Conservation (phyloP, 495 filamentous ascomycete genomes). For the Neurospora sublineolata region DNA sequence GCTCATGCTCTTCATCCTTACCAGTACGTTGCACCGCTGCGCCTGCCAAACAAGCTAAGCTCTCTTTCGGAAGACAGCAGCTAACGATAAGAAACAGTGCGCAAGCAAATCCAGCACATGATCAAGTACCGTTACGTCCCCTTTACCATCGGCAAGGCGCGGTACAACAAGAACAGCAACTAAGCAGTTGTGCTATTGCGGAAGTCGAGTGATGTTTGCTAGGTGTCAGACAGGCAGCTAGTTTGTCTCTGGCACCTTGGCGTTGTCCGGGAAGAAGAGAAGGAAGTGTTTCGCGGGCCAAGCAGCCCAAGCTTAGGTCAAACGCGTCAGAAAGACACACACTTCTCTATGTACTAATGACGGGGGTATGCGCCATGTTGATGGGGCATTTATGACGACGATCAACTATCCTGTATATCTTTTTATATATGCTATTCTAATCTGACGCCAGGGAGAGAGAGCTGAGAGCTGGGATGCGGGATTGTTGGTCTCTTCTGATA, state of each 20-base stretch:
- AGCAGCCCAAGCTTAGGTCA: too few species aligned
- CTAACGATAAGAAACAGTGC: conserved; percentile 49
- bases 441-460: not conserved
- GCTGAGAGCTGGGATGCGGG: not conserved
- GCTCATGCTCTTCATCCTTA: conserved; percentile 88
- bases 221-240: not conserved
- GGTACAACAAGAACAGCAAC: conserved; percentile 52
- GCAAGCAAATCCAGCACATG: conserved; percentile 99
- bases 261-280: not conserved
- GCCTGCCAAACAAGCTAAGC: too few species aligned
- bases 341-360: not conserved
- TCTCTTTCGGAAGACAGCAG: not conserved
- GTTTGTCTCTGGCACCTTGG: not conserved
- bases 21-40: conserved; percentile 54
- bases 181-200: conserved; percentile 6
- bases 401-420: not conserved
- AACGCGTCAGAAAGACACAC: not conserved
- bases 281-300: not conserved
- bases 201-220: not conserved
- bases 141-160: conserved; percentile 84
- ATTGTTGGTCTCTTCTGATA: not conserved
- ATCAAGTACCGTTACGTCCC: conserved; percentile 99
- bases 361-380: not conserved
- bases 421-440: not conserved
- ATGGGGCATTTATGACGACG: not conserved